These are phyloP conservation scores for Stagonosporopsis cucurbitacearum DNA, from an alignment of 2,329 filamentous ascomycete species.

Conservation along the genomic window DNA sequence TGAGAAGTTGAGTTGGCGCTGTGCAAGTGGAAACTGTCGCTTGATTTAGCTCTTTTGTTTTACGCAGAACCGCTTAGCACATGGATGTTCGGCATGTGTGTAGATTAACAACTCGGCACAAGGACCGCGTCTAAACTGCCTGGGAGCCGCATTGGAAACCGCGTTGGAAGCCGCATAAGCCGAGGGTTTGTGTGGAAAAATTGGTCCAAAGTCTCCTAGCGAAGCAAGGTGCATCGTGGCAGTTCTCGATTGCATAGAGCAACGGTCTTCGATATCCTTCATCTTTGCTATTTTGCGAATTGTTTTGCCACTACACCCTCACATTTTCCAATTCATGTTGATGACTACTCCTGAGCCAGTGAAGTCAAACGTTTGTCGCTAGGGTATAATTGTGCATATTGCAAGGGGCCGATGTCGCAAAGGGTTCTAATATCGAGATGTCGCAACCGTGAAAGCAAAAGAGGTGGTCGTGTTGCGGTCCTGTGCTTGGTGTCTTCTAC, in stretches of 20 bases:
- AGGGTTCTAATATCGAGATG: background rate
- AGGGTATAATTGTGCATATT: background rate
- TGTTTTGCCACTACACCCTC: background rate
- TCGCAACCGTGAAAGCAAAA: background rate
- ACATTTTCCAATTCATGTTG: background rate
- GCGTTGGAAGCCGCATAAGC: background rate
- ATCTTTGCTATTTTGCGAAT: too few relatives aligned
- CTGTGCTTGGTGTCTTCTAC: conserved; percentile 12
- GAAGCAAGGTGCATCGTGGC: too few relatives aligned
- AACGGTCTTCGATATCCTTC: too few relatives aligned
- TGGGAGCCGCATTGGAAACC: background rate
- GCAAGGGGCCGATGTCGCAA: conserved; percentile 7
- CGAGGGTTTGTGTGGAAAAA: background rate
- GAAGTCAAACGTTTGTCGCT: background rate
- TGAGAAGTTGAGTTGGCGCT: background rate
- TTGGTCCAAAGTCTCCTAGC: background rate
- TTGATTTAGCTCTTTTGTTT: background rate
- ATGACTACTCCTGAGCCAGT: background rate
- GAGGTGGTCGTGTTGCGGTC: background rate
- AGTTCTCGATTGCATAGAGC: too few relatives aligned
- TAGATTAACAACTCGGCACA: background rate
- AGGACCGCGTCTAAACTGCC: background rate
- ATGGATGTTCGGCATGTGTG: background rate
- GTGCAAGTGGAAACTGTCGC: too few relatives aligned
- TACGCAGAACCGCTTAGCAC: too few relatives aligned